phyloP scores from a whole-genome alignment of 2,329 filamentous ascomycete genomes.

The Colletotrichum neosansevieriae region DNA sequence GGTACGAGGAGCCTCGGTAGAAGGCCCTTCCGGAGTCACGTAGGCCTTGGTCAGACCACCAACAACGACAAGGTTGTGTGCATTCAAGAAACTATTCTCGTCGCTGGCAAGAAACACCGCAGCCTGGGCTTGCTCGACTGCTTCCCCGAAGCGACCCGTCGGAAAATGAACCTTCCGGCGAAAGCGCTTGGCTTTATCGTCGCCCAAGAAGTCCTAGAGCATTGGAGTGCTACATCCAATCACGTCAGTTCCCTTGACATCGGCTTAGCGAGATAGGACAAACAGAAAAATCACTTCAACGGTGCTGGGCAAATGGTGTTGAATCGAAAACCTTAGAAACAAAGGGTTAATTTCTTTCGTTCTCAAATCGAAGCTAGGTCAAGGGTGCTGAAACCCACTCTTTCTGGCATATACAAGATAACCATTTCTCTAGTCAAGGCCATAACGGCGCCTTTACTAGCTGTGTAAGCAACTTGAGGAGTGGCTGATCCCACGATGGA shows the following conservation, averaged over 20 bases:
- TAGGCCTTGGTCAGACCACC: constrained; percentile 97
- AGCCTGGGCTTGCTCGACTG: constrained; percentile 90
- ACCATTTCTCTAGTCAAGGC: constrained; percentile 91
- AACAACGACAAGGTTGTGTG: constrained; percentile 93
- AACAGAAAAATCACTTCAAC: constrained; percentile 53
- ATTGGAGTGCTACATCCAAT: constrained; percentile 78
- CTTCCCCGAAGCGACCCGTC: constrained; percentile 87
- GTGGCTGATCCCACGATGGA: constrained; percentile 88
- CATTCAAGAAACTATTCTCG: constrained; percentile 90
- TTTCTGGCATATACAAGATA: constrained; percentile 92
- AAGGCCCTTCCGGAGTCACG: constrained; percentile 73
- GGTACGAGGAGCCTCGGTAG: constrained; percentile 43
- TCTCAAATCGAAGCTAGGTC: no score
- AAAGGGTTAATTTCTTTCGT: background rate
- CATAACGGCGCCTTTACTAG: constrained; percentile 91
- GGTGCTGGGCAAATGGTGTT: constrained; percentile 92
- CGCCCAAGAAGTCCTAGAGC: constrained; percentile 92
- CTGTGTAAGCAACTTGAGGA: constrained; percentile 91
- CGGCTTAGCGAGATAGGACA: no score
- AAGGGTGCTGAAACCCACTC: background rate
- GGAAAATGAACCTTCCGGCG: constrained; percentile 93
- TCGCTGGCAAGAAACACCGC: constrained; percentile 90
- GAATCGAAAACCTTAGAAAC: constrained; percentile 77
- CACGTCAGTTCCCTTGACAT: background rate
- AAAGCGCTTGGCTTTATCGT: constrained; percentile 83